Evolutionary conservation across 1,139 yeast species (phyloP).

Genomic region (Suhomyces maxii): DNA sequence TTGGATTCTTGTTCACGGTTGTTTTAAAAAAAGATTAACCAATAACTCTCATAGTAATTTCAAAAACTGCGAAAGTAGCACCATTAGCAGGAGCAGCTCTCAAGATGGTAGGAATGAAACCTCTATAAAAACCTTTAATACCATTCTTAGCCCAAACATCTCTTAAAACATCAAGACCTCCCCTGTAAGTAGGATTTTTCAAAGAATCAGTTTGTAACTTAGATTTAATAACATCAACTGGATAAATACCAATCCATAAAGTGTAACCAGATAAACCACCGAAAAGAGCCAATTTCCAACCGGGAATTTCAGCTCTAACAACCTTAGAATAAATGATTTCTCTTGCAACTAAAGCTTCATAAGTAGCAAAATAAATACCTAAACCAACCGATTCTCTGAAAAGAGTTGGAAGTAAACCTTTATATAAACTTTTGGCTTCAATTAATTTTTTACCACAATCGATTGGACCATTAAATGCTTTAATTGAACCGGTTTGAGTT

Average conservation of each 20-base stretch:
- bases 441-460: slow-evolving; percentile 70
- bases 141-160: slow-evolving; percentile 60
- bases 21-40: slow-evolving; percentile 20
- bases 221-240: slow-evolving; percentile 83
- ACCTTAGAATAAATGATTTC: slow-evolving; percentile 48
- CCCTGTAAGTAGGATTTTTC: slow-evolving; percentile 46
- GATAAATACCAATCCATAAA: slow-evolving; percentile 80
- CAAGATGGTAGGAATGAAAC: slow-evolving; percentile 83
- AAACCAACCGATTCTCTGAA: slow-evolving; percentile 83
- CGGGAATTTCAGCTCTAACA: slow-evolving; percentile 69
- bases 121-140: slow-evolving; percentile 75
- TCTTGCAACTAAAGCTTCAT: slow-evolving; percentile 76
- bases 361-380: slow-evolving; percentile 86
- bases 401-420: slow-evolving; percentile 79
- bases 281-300: slow-evolving; percentile 75
- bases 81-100: slow-evolving; percentile 98
- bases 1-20: no score
- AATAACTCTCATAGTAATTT: slow-evolving; percentile 72
- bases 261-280: slow-evolving; percentile 89
- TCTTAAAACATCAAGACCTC: slow-evolving; percentile 54
- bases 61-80: slow-evolving; percentile 91
- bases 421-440: slow-evolving; percentile 58
- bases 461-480: slow-evolving; percentile 68
- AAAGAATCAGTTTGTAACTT: slow-evolving; percentile 82
- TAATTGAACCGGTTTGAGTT: slow-evolving; percentile 62